These are phyloP conservation scores for Saccharum spontaneum DNA, from an alignment of 176 grass and related monocot genomes.

Conservation along the genomic window DNA sequence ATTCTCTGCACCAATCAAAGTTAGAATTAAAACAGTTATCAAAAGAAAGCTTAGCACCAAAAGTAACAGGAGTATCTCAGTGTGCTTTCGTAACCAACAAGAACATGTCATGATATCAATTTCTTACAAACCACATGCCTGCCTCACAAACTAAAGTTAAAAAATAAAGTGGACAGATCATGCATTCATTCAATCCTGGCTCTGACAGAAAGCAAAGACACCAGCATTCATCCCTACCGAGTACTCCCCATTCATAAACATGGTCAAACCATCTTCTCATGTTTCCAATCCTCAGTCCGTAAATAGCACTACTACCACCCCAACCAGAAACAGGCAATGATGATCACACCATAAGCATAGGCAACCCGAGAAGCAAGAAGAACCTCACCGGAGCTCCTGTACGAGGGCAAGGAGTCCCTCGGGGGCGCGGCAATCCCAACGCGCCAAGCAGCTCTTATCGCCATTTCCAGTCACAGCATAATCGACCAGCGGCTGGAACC, in stretches of 20 bases:
- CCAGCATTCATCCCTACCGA: neutral
- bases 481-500: slow-evolving; percentile 62
- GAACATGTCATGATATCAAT: neutral
- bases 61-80: neutral
- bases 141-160: neutral
- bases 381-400: slow-evolving; percentile 60
- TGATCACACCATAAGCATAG: neutral
- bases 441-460: slow-evolving; percentile 56
- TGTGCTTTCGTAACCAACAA: neutral
- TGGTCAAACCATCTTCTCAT: neutral
- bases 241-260: neutral
- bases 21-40: neutral
- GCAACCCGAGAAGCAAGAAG: neutral
- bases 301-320: neutral
- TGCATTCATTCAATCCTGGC: neutral
- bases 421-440: slow-evolving; percentile 64
- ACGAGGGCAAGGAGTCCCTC: slow-evolving; percentile 57
- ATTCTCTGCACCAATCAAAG: slow-evolving; percentile 47
- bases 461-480: slow-evolving; percentile 27
- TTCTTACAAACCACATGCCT: neutral
- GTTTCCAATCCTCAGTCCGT: neutral
- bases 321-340: slow-evolving; percentile 1
- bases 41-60: neutral
- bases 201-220: neutral
- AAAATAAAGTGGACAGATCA: neutral